phyloP scores from a whole-genome alignment of 805 yeast genomes.

The Kuraishia ogatae region DNA sequence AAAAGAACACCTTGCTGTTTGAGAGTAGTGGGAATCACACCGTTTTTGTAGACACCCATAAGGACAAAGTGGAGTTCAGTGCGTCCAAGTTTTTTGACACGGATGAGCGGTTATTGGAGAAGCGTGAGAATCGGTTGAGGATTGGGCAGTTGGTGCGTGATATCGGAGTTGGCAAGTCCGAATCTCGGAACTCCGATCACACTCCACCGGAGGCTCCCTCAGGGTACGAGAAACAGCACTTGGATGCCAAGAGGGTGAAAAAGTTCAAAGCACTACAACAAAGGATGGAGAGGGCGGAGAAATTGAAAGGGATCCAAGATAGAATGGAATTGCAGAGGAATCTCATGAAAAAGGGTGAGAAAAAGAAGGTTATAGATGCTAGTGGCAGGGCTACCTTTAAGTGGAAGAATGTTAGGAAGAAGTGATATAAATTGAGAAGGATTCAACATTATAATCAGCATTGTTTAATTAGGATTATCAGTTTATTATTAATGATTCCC shows the following conservation, averaged over 20 bases:
- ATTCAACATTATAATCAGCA: no score
- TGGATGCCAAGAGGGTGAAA: conserved; percentile 46
- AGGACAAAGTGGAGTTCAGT: conserved; percentile 47
- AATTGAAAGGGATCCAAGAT: conserved; percentile 59
- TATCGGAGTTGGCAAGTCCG: conserved; percentile 20
- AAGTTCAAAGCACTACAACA: conserved; percentile 51
- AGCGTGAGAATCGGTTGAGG: conserved; percentile 67
- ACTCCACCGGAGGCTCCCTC: conserved; percentile 7
- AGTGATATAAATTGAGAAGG: conserved; percentile 21
- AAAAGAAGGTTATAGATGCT: conserved; percentile 60
- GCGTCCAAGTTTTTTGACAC: conserved; percentile 67
- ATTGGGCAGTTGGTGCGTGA: conserved; percentile 46
- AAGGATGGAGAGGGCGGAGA: conserved; percentile 60
- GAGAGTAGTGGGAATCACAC: conserved; percentile 69
- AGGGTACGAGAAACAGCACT: conserved; percentile 18
- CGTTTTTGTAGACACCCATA: conserved; percentile 65
- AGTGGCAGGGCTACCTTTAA: conserved; percentile 68
- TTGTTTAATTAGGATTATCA: no score
- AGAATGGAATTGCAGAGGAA: conserved; percentile 76
- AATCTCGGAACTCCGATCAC: conserved; percentile 7
- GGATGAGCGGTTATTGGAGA: conserved; percentile 47
- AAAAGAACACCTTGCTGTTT: conserved; percentile 39
- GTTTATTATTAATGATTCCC: no score
- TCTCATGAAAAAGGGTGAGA: conserved; percentile 84
- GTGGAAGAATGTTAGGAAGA: conserved; percentile 78